phyloP scores from a whole-genome alignment of 495 filamentous ascomycete genomes.

The Penicillium mononematosum region DNA sequence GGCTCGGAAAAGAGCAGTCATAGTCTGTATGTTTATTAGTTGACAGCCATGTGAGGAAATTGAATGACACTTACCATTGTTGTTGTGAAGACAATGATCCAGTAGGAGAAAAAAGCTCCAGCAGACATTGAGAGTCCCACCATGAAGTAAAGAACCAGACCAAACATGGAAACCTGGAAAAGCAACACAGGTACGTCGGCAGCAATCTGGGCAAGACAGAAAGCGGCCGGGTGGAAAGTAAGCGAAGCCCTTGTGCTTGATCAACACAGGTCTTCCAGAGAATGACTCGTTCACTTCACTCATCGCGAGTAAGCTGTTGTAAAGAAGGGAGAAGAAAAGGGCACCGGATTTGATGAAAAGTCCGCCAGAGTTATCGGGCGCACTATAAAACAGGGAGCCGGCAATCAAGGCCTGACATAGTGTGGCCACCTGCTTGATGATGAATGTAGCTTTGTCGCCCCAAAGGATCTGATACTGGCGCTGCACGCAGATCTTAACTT shows the following conservation, averaged over 20 bases:
- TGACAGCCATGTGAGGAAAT: neutral
- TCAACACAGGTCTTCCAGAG: slow-evolving; percentile 63
- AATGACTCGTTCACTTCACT: slow-evolving; percentile 72
- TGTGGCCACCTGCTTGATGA: slow-evolving; percentile 56
- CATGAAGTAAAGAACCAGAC: slow-evolving; percentile 76
- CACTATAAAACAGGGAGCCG: slow-evolving; percentile 43
- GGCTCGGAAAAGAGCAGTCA: slow-evolving; percentile 54
- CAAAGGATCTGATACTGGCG: slow-evolving; percentile 59
- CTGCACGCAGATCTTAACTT: slow-evolving; percentile 54
- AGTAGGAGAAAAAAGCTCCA: slow-evolving; percentile 53
- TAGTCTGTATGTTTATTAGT: slow-evolving; percentile 25
- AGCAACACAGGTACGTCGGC: slow-evolving; percentile 67
- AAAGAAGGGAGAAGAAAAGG: slow-evolving; percentile 72
- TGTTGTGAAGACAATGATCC: slow-evolving; percentile 44
- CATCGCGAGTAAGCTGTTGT: slow-evolving; percentile 70
- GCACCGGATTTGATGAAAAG: slow-evolving; percentile 55
- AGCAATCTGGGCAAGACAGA: slow-evolving; percentile 66
- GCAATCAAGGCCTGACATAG: slow-evolving; percentile 42
- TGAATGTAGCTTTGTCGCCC: slow-evolving; percentile 59
- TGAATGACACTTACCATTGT: slow-evolving; percentile 28
- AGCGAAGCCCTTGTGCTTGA: slow-evolving; percentile 74
- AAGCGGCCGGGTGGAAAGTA: slow-evolving; percentile 75
- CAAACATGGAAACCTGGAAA: slow-evolving; percentile 64
- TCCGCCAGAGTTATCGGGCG: slow-evolving; percentile 40
- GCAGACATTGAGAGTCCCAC: slow-evolving; percentile 47